Percentiles rank a stretch among this genome's conserved stretches.
phyloP scores from a whole-genome alignment of 306 rosid genomes.

The Fagus sylvatica region DNA sequence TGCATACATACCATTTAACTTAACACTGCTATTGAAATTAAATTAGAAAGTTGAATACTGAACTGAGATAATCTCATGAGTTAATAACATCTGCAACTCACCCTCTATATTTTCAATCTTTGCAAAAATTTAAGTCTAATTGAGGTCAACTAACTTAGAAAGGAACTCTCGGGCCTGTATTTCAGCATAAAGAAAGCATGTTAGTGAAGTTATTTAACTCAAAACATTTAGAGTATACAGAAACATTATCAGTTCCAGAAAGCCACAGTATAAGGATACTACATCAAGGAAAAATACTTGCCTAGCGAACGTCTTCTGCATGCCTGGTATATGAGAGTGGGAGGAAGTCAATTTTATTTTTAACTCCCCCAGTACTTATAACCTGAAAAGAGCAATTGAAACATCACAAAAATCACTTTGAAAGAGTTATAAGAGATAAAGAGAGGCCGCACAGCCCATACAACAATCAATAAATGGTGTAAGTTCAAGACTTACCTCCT shows the following conservation, averaged over 20 bases:
- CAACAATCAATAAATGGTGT: slow-evolving; percentile 9
- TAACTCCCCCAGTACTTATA: slow-evolving; percentile 85
- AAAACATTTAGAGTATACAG: neutral
- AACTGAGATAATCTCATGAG: neutral
- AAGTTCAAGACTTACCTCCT: slow-evolving; percentile 55
- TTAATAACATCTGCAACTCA: slow-evolving; percentile 33
- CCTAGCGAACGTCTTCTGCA: slow-evolving; percentile 87
- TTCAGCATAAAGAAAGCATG: neutral
- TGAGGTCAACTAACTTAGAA: slow-evolving; percentile 72
- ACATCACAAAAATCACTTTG: neutral
- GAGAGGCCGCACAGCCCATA: neutral
- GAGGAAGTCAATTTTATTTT: slow-evolving; percentile 82
- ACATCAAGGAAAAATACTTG: slow-evolving; percentile 29
- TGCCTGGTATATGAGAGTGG: slow-evolving; percentile 81
- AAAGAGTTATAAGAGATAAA: neutral
- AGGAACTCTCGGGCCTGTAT: slow-evolving; percentile 83
- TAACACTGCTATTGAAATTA: slow-evolving; percentile 18
- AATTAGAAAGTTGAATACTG: neutral
- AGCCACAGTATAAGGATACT: neutral
- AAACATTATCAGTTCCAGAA: neutral
- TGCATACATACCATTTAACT: slow-evolving; percentile 1
- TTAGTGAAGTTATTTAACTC: neutral
- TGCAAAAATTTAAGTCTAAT: slow-evolving; percentile 85
- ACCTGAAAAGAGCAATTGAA: slow-evolving; percentile 39
- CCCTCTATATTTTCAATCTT: slow-evolving; percentile 92